phyloP scores from a whole-genome alignment of 1,284 basidiomycete genomes.

The Ganoderma boninense region DNA sequence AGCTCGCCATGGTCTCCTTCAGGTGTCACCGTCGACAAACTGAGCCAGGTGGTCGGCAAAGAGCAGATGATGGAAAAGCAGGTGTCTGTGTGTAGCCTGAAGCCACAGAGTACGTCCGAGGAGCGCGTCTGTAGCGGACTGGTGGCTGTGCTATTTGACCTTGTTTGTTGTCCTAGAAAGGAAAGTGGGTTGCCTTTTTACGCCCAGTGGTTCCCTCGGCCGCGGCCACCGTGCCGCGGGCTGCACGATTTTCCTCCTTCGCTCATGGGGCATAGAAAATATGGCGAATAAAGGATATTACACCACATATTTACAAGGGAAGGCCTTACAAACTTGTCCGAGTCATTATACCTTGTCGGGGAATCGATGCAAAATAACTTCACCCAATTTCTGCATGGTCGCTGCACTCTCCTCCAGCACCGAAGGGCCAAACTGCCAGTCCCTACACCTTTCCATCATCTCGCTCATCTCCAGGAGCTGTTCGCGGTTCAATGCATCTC shows the following conservation, averaged over 20 bases:
- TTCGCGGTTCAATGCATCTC: neutral
- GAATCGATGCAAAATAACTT: neutral
- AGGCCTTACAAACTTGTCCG: too few species aligned
- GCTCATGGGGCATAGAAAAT: too few species aligned
- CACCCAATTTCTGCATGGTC: neutral
- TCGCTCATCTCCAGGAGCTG: constrained; percentile 9
- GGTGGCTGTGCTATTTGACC: neutral
- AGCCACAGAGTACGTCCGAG: too few species aligned
- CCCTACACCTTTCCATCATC: constrained; percentile 11
- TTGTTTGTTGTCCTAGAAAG: neutral
- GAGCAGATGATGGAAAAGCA: neutral
- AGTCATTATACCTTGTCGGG: too few species aligned
- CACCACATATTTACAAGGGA: too few species aligned
- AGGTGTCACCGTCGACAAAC: neutral
- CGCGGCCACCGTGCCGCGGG: too few species aligned
- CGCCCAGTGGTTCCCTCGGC: neutral
- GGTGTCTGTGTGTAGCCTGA: neutral
- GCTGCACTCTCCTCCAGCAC: constrained; percentile 9
- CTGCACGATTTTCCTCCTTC: neutral
- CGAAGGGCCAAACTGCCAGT: constrained; percentile 15
- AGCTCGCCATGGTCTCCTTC: neutral
- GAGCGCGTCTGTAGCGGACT: too few species aligned
- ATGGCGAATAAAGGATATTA: too few species aligned
- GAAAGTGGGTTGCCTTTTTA: neutral
- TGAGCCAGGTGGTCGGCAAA: neutral